Base-by-base conservation (phyloP, 345 rosid species). In the Conringia planisiliqua region DNA sequence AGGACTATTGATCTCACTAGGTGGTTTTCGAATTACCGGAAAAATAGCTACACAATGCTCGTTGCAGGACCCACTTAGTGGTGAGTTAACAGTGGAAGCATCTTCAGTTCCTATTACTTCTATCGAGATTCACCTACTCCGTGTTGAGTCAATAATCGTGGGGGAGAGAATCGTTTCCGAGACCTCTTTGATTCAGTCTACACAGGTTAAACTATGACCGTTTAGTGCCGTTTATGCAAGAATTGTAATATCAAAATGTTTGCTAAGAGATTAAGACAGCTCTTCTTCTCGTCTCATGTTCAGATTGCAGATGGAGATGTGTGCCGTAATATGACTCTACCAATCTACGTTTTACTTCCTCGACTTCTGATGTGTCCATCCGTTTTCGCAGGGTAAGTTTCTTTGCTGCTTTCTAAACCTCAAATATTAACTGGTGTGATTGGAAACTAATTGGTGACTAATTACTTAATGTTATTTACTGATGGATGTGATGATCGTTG, bases 221-320 rank as follows among this genome's bases (percentile, higher is more conserved):
- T 36, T 69, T 22, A n/a, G 10, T 44, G 24, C 55, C 33, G 58
- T 66, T 58, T 48, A 59, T 43, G 10, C 3, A 43, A 26, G 18
- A 52, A 11, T 42, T 24, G 29, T 61, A 38, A 2, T 17, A 14
- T 52, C 20, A 2, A 61, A 61, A 43, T 51, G 61, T 3, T 67
- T 66, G 10, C 24, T 16, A 11, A 56, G 40, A 55, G 48, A 7
- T 46, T 62, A 63, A 48, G 73, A 22, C 16, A 5, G 30, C 26
- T 56, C 59, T 16, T 72, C 38, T 72, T 27, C 6, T 77, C 27
- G 39, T 75, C 70, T 78, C 20, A 39, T 63, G 56, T 79, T 43
- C 71, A 94, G 96, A 82, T 94, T 79, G 92, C 88, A n/a, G 97
- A 94, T 82, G 96, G 97, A 78, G 96, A 94, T 83, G 85, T 94